A percentile compares a stretch with the other conserved stretches of the same genome.
phyloP scores from a whole-genome alignment of 2,329 filamentous ascomycete genomes.

The Gyromitra esculenta region DNA sequence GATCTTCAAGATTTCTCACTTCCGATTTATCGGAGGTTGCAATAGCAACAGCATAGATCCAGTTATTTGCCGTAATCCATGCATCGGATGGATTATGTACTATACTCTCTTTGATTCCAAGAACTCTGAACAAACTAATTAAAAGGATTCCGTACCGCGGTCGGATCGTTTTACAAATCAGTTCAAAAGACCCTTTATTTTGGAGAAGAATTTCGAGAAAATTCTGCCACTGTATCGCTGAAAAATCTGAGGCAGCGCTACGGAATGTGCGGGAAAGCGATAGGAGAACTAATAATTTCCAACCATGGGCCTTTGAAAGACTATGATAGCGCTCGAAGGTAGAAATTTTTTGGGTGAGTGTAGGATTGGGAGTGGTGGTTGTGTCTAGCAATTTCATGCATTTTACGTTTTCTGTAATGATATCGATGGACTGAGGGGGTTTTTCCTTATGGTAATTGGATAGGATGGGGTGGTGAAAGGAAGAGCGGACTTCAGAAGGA shows the following conservation, averaged over 20 bases:
- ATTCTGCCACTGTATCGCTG: not conserved
- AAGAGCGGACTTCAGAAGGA: not conserved
- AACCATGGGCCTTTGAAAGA: not conserved
- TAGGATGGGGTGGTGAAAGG: conserved; percentile 6
- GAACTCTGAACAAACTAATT: conserved; percentile 12
- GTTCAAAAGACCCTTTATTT: conserved; percentile 34
- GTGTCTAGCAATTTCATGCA: not conserved
- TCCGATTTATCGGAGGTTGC: not conserved
- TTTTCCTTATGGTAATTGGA: not conserved
- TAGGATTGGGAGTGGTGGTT: not conserved
- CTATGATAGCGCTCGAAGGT: conserved; percentile 19
- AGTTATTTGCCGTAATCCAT: conserved; percentile 15
- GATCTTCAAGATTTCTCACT: not conserved
- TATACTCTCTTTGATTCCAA: conserved; percentile 6
- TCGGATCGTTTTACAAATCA: conserved; percentile 23
- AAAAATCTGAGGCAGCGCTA: conserved; percentile 3
- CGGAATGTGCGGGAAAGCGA: conserved; percentile 29
- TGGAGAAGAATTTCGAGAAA: not conserved
- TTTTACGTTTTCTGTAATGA: too few species aligned
- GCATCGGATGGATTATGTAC: conserved; percentile 10
- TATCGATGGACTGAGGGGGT: not conserved
- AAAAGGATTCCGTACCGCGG: conserved; percentile 18
- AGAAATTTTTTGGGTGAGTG: not conserved
- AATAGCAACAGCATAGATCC: not conserved
- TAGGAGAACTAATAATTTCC: conserved; percentile 16